phyloP scores from a whole-genome alignment of 2,329 filamentous ascomycete genomes.

The Catunica adiposa region DNA sequence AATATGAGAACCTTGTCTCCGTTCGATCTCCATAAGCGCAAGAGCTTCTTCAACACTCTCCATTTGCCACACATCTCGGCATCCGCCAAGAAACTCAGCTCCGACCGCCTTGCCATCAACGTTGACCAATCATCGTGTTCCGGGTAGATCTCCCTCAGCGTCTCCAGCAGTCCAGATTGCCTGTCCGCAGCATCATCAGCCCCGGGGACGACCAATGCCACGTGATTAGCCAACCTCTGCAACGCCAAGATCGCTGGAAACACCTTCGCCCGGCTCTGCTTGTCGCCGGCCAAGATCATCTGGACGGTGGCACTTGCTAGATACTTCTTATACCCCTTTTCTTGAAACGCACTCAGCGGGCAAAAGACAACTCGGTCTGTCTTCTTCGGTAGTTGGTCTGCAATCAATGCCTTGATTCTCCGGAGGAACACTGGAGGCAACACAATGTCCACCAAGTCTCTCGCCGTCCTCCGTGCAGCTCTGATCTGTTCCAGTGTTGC shows the following conservation, averaged over 20 bases:
- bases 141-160: conserved; percentile 45
- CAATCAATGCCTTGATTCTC: conserved; percentile 83
- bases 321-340: conserved; percentile 67
- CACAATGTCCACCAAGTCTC: conserved; percentile 71
- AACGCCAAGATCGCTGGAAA: conserved; percentile 73
- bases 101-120: conserved; percentile 58
- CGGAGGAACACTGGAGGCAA: conserved; percentile 81
- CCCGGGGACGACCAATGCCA: conserved; percentile 69
- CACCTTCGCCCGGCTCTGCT: conserved; percentile 58
- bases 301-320: conserved; percentile 41
- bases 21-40: conserved; percentile 77
- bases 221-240: conserved; percentile 80
- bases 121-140: conserved; percentile 56
- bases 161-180: conserved; percentile 59
- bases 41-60: conserved; percentile 72
- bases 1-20: conserved; percentile 94
- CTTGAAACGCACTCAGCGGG: conserved; percentile 67
- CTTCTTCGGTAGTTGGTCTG: conserved; percentile 85
- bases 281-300: conserved; percentile 39
- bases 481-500: conserved; percentile 72
- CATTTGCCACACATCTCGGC: conserved; percentile 93
- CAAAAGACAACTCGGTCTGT: conserved; percentile 91
- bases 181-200: conserved; percentile 49
- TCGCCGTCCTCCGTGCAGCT: conserved; percentile 62
- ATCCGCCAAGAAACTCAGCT: conserved; percentile 64